Evolutionary conservation across 306 rosid genomes (phyloP), one percentile per base, ranked within the genome.

Genomic region (Canavalia gladiata): DNA sequence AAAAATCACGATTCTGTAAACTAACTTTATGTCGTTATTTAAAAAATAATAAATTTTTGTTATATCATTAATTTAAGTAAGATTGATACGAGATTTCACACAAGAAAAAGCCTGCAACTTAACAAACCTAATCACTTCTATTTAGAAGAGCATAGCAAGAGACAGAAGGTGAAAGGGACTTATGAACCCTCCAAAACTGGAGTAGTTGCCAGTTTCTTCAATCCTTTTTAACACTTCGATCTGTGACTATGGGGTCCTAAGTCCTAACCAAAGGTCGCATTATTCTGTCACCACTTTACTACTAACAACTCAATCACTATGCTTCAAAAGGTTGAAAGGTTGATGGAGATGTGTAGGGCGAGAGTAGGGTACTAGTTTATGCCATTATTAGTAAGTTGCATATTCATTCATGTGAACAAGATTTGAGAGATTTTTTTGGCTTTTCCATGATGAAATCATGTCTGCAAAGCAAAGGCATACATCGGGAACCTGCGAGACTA

Each of bases 361-460:
- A 66, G 73, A 45, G 30, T 58, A 49, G 8, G 2, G 84, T 65
- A 57, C 75, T 66, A 47, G 78, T 75, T 82, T 69, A 69, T 88
- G 87, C 85, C 84, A 58, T 80, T 76, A 72, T 55, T 87, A 79
- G 87, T 86, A 78, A 78, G 76, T 45, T 85, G 76, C 81, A 79
- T 76, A 83, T 81, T 41, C 78, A 58, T 68, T 78, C 85, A 84
- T 83, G 86, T 80, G 87, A 88, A 63, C 75, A 72, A 76, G 83
- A 68, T 84, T 77, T 75, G 31, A 56, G 35, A 80, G 55, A 52
- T 78, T 62, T 52, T 78, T 13, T 84, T 69, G 13, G 63, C 63
- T 74, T 59, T 78, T 70, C 78, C 85, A 42, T 69, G 56, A 76
- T 84, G 87, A 76, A 79, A 52, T 82, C 81, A 76, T 71, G 81